phyloP scores from a whole-genome alignment of 805 yeast genomes.

The Pachysolen tannophilus region DNA sequence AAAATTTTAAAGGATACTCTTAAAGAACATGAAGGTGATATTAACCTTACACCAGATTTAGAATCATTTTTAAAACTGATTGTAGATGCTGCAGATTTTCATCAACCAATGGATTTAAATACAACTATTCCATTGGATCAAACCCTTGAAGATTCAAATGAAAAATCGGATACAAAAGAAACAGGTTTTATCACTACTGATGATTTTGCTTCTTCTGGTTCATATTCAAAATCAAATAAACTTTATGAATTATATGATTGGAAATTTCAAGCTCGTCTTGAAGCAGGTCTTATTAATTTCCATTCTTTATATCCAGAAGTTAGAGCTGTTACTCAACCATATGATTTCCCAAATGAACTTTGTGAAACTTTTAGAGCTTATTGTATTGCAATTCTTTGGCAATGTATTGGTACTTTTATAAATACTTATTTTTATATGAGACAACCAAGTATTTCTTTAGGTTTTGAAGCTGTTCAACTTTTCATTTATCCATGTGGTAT shows the following conservation, averaged over 20 bases:
- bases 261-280: slow-evolving; percentile 23
- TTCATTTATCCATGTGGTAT: slow-evolving; percentile 38
- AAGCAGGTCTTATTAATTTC: slow-evolving; percentile 22
- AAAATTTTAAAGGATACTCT: slow-evolving; percentile 30
- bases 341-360: slow-evolving; percentile 41
- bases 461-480: slow-evolving; percentile 37
- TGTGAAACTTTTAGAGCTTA: slow-evolving; percentile 51
- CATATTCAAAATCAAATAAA: too few relatives aligned
- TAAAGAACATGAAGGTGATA: slow-evolving; percentile 36
- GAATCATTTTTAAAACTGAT: slow-evolving; percentile 23
- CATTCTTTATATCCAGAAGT: slow-evolving; percentile 61
- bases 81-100: too few relatives aligned
- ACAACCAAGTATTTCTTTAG: slow-evolving; percentile 39
- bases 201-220: too few relatives aligned
- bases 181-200: too few relatives aligned
- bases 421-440: slow-evolving; percentile 52
- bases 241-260: too few relatives aligned
- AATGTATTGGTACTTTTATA: slow-evolving; percentile 43
- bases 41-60: slow-evolving; percentile 32
- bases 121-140: too few relatives aligned
- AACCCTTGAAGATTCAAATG: too few relatives aligned
- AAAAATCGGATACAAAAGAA: slow-evolving; percentile 2
- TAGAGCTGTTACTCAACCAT: slow-evolving; percentile 54
- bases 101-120: too few relatives aligned
- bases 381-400: slow-evolving; percentile 42